Percentiles rank a stretch among this genome's conserved stretches.
Conservation (phyloP, 1,284 basidiomycete species). For the Malassezia slooffiae region DNA sequence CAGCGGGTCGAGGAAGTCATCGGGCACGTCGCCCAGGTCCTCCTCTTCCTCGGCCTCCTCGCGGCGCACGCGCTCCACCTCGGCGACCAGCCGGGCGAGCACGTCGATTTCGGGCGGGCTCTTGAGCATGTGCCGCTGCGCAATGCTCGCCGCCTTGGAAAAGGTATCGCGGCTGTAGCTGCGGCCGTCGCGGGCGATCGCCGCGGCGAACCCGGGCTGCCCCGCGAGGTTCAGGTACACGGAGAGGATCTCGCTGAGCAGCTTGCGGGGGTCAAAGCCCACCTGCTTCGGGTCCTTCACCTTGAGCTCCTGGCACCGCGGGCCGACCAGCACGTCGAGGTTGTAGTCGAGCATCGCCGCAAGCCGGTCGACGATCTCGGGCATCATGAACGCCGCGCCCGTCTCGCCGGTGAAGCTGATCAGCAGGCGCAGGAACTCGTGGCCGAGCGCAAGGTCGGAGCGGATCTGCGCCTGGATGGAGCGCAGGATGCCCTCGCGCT, state of each 20-base stretch:
- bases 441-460: slow-evolving; percentile 73
- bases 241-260: slow-evolving; percentile 78
- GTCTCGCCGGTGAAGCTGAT: slow-evolving; percentile 86
- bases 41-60: slow-evolving; percentile 71
- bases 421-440: slow-evolving; percentile 75
- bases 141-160: slow-evolving; percentile 64
- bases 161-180: slow-evolving; percentile 81
- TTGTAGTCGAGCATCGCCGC: slow-evolving; percentile 98
- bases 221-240: slow-evolving; percentile 82
- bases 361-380: slow-evolving; percentile 87
- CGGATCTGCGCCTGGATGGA: slow-evolving; percentile 70
- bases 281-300: slow-evolving; percentile 80
- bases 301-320: slow-evolving; percentile 65
- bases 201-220: slow-evolving; percentile 68
- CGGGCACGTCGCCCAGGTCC: slow-evolving; percentile 83
- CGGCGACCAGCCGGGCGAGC: slow-evolving; percentile 62
- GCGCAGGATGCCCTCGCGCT: slow-evolving; percentile 68
- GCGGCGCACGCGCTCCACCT: slow-evolving; percentile 71
- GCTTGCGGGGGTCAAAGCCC: slow-evolving; percentile 71
- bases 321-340: slow-evolving; percentile 76
- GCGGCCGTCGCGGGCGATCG: slow-evolving; percentile 82
- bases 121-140: slow-evolving; percentile 62
- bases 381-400: slow-evolving; percentile 83
- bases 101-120: slow-evolving; percentile 66
- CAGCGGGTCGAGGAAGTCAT: slow-evolving; percentile 85